Base-by-base conservation (phyloP, 176 grass and related monocot genomes). In the Oryza australiensis region DNA sequence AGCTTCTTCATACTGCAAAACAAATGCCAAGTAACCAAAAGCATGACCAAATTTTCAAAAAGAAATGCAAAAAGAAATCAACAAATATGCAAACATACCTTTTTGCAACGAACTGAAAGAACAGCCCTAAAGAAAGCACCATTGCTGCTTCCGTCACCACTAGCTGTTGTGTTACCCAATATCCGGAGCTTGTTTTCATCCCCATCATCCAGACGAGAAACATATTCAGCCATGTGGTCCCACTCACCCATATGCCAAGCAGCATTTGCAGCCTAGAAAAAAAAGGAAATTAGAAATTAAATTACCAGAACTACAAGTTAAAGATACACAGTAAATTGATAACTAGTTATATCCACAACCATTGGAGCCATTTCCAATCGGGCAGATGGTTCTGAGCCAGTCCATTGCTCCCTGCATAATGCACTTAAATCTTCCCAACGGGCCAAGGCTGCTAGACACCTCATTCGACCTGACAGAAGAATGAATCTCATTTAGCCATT, bases 171-270 rank as follows among this genome's bases (percentile, higher is more conserved):
- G 74, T 86, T 98, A 84, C 95, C 95, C 84, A 95, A 85, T 32
- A 76, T 87, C 10, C 92, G 86, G n/a, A 98, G 82, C 76, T 87
- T 94, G 73, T 90, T 93, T 76, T 98, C 95, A 34, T 98, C 92
- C 26, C 92, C 95, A 74, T 98, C 93, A 83, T 98, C 96, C 26
- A 98, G 82, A 65, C 93, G 90, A 57, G 86, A 95, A 67, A 98
- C 92, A 91, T 95, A 98, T 79, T 98, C 92, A 70, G 92, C 77
- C 90, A 98, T 98, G 70, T 98, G 92, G 49, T 98, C 92, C 95
- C 95, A 98, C 78, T 98, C 95, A 53, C 95, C 92, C 95, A 98
- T 98, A 83, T 95, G 92, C 95, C 95, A 98, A 49, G 95, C 95
- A 67, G 95, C 95, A 88, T 84, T 90, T 80, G 95, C 95, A 84